These are phyloP conservation scores for Diaporthe caulivora DNA, from an alignment of 2,329 filamentous ascomycete genomes.

Conservation along the genomic window DNA sequence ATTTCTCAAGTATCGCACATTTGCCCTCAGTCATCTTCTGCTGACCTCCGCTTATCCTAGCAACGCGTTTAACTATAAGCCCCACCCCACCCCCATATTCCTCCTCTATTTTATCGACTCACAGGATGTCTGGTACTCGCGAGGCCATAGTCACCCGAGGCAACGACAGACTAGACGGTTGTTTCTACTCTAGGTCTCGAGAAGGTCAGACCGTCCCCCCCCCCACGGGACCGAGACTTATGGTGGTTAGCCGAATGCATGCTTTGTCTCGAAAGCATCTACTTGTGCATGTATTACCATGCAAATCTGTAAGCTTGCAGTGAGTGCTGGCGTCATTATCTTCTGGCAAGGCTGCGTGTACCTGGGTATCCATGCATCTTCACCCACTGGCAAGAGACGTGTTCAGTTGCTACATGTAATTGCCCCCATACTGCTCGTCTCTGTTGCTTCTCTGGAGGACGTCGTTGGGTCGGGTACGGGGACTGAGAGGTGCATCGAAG, in stretches of 20 bases:
- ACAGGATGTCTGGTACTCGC: neutral
- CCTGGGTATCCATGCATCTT: slow-evolving; percentile 1
- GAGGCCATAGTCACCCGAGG: neutral
- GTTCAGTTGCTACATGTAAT: neutral
- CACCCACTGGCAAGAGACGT: neutral
- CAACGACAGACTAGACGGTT: neutral
- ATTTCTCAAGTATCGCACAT: neutral
- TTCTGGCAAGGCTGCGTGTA: slow-evolving; percentile 24
- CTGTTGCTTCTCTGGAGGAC: neutral
- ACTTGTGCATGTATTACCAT: slow-evolving; percentile 8
- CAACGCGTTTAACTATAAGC: neutral
- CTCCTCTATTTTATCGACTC: neutral
- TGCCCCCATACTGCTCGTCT: neutral
- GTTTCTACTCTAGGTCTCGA: neutral
- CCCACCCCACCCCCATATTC: neutral
- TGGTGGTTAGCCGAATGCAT: no score
- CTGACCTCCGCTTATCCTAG: slow-evolving; percentile 8
- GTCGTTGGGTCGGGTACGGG: neutral
- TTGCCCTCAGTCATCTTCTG: slow-evolving; percentile 3
- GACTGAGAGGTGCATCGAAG: neutral
- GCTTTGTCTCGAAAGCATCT: no score
- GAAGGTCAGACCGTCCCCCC: neutral
- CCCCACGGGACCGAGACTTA: neutral
- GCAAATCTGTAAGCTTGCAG: slow-evolving; percentile 26
- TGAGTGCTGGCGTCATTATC: slow-evolving; percentile 17